These are phyloP conservation scores for Thelephora aurantiotincta DNA, from an alignment of 768 basidiomycete genomes.

Conservation along the genomic window DNA sequence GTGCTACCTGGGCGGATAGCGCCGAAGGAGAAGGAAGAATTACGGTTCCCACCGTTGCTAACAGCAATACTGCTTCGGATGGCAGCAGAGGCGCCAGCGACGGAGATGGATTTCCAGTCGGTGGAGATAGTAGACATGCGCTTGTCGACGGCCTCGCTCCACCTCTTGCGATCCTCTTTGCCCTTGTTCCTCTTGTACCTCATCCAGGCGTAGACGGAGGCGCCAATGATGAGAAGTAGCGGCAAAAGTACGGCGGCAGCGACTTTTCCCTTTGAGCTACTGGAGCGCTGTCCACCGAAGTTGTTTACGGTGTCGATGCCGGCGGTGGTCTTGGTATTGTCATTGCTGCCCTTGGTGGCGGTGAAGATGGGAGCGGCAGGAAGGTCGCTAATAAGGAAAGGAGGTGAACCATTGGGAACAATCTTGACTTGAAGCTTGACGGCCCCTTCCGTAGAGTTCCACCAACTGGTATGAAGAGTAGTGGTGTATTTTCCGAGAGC, in stretches of 20 bases:
- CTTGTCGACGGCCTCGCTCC: slow-evolving; percentile 56
- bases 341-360: slow-evolving; percentile 38
- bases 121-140: slow-evolving; percentile 73
- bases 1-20: slow-evolving; percentile 32
- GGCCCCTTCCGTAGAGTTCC: slow-evolving; percentile 36
- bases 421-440: slow-evolving; percentile 46
- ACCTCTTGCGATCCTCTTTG: slow-evolving; percentile 39
- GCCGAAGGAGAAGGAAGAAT: slow-evolving; percentile 43
- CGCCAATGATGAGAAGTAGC: slow-evolving; percentile 38
- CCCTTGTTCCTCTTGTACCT: slow-evolving; percentile 34
- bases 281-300: slow-evolving; percentile 15
- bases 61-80: slow-evolving; percentile 56
- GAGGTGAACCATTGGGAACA: slow-evolving; percentile 31
- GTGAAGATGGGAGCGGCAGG: slow-evolving; percentile 60
- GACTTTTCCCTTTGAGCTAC: slow-evolving; percentile 36
- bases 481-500: slow-evolving; percentile 33
- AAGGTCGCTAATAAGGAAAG: slow-evolving; percentile 35
- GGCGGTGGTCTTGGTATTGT: slow-evolving; percentile 22
- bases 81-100: slow-evolving; percentile 57
- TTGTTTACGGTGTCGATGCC: slow-evolving; percentile 24
- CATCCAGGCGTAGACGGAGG: slow-evolving; percentile 30
- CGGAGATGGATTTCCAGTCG: slow-evolving; percentile 65
- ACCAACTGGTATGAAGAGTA: slow-evolving; percentile 50
- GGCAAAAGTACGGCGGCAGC: slow-evolving; percentile 54
- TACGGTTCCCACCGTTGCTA: slow-evolving; percentile 21